A percentile compares a stretch with the other conserved stretches of the same genome.
Evolutionary conservation across 2,329 filamentous ascomycete species (phyloP).

Genomic region (Blumeria graminis): DNA sequence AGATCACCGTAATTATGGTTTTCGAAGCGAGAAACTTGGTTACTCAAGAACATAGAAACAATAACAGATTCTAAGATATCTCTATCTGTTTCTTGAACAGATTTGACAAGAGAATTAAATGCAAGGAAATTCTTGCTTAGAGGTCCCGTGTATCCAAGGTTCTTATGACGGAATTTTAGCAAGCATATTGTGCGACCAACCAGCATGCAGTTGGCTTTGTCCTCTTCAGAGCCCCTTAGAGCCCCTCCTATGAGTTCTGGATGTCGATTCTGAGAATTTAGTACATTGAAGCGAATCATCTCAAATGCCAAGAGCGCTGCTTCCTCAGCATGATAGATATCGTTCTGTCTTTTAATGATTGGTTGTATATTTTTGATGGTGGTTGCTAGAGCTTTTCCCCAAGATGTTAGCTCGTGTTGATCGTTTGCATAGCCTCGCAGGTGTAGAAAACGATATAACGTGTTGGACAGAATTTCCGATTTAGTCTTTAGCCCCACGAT

Average conservation of each 20-base stretch:
- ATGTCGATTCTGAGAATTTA: conserved; percentile 42
- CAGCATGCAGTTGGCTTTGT: conserved; percentile 55
- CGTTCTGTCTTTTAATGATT: conserved; percentile 18
- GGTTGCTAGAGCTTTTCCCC: conserved; percentile 57
- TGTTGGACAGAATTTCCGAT: conserved; percentile 45
- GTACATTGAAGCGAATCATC: conserved; percentile 51
- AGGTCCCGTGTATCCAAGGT: conserved; percentile 81
- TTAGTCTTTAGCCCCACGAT: conserved; percentile 27
- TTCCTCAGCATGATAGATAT: conserved; percentile 38
- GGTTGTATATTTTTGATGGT: conserved; percentile 39
- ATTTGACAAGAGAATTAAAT: conserved; percentile 62
- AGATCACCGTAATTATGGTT: conserved; percentile 31
- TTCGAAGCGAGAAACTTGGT: conserved; percentile 49
- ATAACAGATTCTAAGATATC: conserved; percentile 68
- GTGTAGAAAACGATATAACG: conserved; percentile 73
- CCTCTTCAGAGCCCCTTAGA: conserved; percentile 36
- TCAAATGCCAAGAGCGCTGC: conserved; percentile 66
- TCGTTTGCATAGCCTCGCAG: conserved; percentile 65
- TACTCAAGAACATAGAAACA: conserved; percentile 57
- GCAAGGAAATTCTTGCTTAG: conserved; percentile 72
- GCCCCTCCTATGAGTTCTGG: conserved; percentile 30
- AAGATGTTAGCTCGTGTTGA: conserved; percentile 54
- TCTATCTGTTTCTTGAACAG: conserved; percentile 54
- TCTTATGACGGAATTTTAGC: conserved; percentile 56
- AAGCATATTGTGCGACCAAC: conserved; percentile 72